Conservation (phyloP, 2,329 filamentous ascomycete genomes). For the Fusarium penzigii region DNA sequence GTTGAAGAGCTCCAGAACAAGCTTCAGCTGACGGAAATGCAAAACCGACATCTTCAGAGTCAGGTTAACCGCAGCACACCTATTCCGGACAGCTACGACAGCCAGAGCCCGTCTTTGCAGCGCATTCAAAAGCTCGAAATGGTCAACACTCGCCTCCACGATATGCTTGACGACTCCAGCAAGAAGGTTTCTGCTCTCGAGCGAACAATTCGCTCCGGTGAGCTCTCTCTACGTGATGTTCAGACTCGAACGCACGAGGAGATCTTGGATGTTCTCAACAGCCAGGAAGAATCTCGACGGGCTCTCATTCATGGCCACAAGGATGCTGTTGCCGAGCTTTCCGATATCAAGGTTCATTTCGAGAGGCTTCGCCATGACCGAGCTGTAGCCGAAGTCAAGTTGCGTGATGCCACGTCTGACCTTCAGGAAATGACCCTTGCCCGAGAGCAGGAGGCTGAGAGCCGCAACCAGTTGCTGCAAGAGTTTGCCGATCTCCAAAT, state of each 20-base stretch:
- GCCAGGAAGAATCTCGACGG: slow-evolving; percentile 85
- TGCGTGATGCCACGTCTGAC: slow-evolving; percentile 82
- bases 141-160: slow-evolving; percentile 87
- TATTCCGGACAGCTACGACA: slow-evolving; percentile 65
- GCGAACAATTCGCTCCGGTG: slow-evolving; percentile 80
- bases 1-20: slow-evolving; percentile 93
- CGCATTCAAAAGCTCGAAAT: slow-evolving; percentile 90
- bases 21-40: slow-evolving; percentile 91
- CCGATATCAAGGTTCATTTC: slow-evolving; percentile 82
- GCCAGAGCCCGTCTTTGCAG: slow-evolving; percentile 76
- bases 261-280: slow-evolving; percentile 87
- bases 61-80: slow-evolving; percentile 74
- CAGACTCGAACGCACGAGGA: slow-evolving; percentile 94
- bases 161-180: slow-evolving; percentile 90
- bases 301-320: slow-evolving; percentile 83
- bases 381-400: slow-evolving; percentile 77
- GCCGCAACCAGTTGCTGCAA: slow-evolving; percentile 82
- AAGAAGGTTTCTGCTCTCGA: slow-evolving; percentile 91
- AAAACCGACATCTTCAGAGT: slow-evolving; percentile 87
- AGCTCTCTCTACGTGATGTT: slow-evolving; percentile 85
- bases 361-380: slow-evolving; percentile 85
- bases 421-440: slow-evolving; percentile 76
- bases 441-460: slow-evolving; percentile 84
- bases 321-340: slow-evolving; percentile 78
- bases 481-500: slow-evolving; percentile 95